A percentile compares a stretch with the other conserved stretches of the same genome.
Conservation (phyloP, 2,329 filamentous ascomycete species). For the Verticillium nubilum region DNA sequence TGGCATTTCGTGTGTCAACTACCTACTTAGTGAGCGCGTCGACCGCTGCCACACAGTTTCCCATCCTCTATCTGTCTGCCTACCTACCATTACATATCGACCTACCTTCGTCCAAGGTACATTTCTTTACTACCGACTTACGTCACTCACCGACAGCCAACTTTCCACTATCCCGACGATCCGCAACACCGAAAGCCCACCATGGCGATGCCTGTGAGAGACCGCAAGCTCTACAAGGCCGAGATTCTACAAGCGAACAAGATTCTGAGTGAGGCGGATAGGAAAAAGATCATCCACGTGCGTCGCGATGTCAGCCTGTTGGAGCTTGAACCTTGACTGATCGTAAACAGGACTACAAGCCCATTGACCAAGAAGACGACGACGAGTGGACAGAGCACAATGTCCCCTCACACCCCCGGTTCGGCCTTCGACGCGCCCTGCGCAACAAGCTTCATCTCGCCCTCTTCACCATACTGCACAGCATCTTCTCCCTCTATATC, state of each 20-base stretch:
- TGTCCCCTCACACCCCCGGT: conserved; percentile 30
- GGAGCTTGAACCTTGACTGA: conserved; percentile 2
- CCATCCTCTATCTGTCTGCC: neutral
- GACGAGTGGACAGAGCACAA: conserved; percentile 11
- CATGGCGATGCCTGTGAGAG: conserved; percentile 23
- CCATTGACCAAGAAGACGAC: neutral
- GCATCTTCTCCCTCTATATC: conserved; percentile 84
- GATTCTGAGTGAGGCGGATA: conserved; percentile 29
- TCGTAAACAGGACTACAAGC: conserved; percentile 20
- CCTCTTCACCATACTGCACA: conserved; percentile 66
- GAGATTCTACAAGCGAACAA: conserved; percentile 29
- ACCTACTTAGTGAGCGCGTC: neutral
- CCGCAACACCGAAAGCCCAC: conserved; percentile 9
- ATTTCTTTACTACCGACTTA: conserved; percentile 3
- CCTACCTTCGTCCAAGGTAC: conserved; percentile 3
- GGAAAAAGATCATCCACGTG: conserved; percentile 30
- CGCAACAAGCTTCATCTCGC: conserved; percentile 58
- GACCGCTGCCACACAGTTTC: neutral
- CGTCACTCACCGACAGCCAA: conserved; percentile 1
- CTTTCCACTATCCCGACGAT: conserved; percentile 2
- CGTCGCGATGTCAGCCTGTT: conserved; percentile 1
- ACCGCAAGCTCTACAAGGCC: conserved; percentile 32
- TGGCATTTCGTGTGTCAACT: neutral
- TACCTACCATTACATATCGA: neutral
- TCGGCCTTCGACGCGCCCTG: conserved; percentile 58